Evolutionary conservation across 371 early-diverging fungal species (phyloP).

Genomic region (Thermomucor indicae-seudaticae): DNA sequence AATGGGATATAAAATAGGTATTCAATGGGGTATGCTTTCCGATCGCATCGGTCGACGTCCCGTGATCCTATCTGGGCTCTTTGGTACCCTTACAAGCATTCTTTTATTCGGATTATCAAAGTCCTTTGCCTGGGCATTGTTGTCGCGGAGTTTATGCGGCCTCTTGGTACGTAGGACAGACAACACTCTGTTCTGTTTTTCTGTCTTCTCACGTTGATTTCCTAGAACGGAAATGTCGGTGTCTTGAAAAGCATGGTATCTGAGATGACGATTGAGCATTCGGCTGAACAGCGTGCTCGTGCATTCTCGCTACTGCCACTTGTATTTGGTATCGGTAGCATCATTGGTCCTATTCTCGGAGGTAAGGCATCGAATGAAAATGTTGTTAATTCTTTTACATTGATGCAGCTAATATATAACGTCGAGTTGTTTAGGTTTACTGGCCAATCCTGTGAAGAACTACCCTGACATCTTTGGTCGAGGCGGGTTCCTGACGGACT

Average conservation of each 20-base stretch:
- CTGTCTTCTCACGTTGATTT: background rate
- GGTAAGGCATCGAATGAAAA: conserved; percentile 18
- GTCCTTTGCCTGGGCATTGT: conserved; percentile 63
- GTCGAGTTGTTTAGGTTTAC: conserved; percentile 32
- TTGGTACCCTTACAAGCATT: conserved; percentile 66
- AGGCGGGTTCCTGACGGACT: conserved; percentile 30
- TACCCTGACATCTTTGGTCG: conserved; percentile 69
- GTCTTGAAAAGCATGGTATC: conserved; percentile 85
- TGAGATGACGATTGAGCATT: conserved; percentile 65
- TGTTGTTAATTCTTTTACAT: background rate
- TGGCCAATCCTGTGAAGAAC: conserved; percentile 68
- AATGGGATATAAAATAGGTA: conserved; percentile 14
- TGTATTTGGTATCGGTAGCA: conserved; percentile 49
- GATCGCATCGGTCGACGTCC: conserved; percentile 73
- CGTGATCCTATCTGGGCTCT: conserved; percentile 72
- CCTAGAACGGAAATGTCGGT: conserved; percentile 69
- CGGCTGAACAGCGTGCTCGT: conserved; percentile 36
- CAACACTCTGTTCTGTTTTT: background rate
- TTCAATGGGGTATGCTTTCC: conserved; percentile 61
- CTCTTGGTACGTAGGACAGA: conserved; percentile 50
- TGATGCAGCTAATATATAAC: too few relatives aligned
- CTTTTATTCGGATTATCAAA: conserved; percentile 74
- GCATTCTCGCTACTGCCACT: conserved; percentile 56
- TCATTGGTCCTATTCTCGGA: conserved; percentile 75
- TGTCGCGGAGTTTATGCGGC: conserved; percentile 66